Percentiles rank a stretch among this genome's conserved stretches.
Conservation (phyloP, 768 basidiomycete genomes). For the Fomitopsis serialis region DNA sequence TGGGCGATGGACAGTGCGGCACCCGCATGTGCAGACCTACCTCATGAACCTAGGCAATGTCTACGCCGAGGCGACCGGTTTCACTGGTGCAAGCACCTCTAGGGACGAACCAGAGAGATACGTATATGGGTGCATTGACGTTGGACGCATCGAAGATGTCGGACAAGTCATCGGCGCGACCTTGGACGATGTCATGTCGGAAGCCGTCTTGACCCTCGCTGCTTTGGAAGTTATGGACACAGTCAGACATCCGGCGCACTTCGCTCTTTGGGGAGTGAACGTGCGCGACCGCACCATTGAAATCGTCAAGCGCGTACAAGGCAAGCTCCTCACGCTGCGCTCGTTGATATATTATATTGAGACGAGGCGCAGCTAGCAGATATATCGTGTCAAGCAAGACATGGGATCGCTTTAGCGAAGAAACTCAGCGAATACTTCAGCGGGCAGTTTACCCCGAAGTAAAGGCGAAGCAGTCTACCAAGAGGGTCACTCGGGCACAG, state of each 20-base stretch:
- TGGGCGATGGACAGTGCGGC: slow-evolving; percentile 40
- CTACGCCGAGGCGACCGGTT: slow-evolving; percentile 22
- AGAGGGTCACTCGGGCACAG: neutral
- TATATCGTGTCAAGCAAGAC: too few species aligned
- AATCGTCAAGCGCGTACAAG: slow-evolving; percentile 47
- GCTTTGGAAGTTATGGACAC: slow-evolving; percentile 56
- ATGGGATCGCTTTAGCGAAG: neutral
- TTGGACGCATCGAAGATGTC: slow-evolving; percentile 5
- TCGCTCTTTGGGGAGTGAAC: slow-evolving; percentile 58
- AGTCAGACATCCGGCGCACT: slow-evolving; percentile 51
- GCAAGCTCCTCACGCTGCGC: slow-evolving; percentile 32
- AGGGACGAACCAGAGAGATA: slow-evolving; percentile 1
- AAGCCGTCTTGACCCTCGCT: slow-evolving; percentile 46
- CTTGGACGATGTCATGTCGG: slow-evolving; percentile 20
- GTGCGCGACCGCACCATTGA: slow-evolving; percentile 43
- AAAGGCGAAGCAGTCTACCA: neutral
- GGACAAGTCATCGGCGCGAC: slow-evolving; percentile 5
- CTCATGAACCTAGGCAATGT: slow-evolving; percentile 39
- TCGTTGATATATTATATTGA: too few species aligned
- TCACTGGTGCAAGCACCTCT: slow-evolving; percentile 1
- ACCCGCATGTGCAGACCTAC: slow-evolving; percentile 44
- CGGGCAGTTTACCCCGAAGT: neutral
- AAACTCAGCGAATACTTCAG: neutral
- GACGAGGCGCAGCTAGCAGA: neutral
- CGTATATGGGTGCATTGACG: neutral